These are phyloP conservation scores for Trichosporon coremiiforme DNA, from an alignment of 1,284 basidiomycete species.

Conservation along the genomic window DNA sequence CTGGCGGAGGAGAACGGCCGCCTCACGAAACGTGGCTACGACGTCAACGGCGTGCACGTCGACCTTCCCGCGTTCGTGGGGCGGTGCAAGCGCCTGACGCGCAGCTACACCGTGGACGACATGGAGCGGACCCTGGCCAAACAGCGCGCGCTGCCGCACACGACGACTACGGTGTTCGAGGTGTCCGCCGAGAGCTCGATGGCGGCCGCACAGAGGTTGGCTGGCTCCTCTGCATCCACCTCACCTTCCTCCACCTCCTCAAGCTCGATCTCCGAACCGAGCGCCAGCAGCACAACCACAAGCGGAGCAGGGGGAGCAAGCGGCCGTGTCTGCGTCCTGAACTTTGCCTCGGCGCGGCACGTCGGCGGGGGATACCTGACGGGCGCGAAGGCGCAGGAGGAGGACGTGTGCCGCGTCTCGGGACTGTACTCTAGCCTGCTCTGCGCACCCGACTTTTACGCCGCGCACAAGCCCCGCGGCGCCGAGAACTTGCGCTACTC, in stretches of 20 bases:
- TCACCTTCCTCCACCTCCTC: neutral
- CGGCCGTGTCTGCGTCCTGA: conserved; percentile 24
- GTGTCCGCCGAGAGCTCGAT: conserved; percentile 27
- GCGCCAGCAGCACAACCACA: too few relatives aligned
- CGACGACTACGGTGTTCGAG: neutral
- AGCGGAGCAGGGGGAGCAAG: neutral
- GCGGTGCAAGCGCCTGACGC: neutral
- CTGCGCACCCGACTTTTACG: conserved; percentile 20
- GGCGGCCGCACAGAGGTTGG: conserved; percentile 24
- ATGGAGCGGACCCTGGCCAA: conserved; percentile 9
- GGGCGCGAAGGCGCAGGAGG: conserved; percentile 31
- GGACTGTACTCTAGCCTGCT: conserved; percentile 27
- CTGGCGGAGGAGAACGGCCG: conserved; percentile 25
- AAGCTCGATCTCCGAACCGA: too few relatives aligned
- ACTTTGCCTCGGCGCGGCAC: conserved; percentile 30
- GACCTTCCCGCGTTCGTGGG: conserved; percentile 22
- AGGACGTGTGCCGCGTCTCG: conserved; percentile 30
- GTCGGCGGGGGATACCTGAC: conserved; percentile 31
- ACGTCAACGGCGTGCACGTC: conserved; percentile 16
- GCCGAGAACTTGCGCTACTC: conserved; percentile 26
- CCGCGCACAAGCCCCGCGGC: conserved; percentile 17
- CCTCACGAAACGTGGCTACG: conserved; percentile 21
- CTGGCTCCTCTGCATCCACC: neutral
- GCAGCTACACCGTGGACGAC: conserved; percentile 19
- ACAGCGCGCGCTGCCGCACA: neutral